These are phyloP conservation scores for Curvularia hawaiiensis DNA, from an alignment of 2,329 filamentous ascomycete species.

Conservation along the genomic window DNA sequence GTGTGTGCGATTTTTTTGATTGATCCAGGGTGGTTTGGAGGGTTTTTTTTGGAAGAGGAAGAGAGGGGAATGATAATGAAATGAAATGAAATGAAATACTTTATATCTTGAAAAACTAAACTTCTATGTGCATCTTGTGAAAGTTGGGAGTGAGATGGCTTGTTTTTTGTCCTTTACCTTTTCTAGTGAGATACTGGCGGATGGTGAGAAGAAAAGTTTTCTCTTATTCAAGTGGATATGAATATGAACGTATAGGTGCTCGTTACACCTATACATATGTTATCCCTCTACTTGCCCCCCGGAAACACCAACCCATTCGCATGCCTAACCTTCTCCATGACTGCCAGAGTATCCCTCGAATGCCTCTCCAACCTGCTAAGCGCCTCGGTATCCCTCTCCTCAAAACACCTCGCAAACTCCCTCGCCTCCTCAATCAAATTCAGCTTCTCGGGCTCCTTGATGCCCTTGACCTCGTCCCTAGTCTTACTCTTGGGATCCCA, in stretches of 20 bases:
- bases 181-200: too few species aligned
- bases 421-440: constrained; percentile 56
- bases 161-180: too few species aligned
- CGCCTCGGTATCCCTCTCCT: constrained; percentile 46
- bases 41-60: too few species aligned
- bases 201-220: neutral
- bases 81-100: neutral
- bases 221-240: neutral
- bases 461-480: constrained; percentile 47
- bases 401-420: constrained; percentile 53
- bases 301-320: constrained; percentile 52
- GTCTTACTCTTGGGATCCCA: constrained; percentile 52
- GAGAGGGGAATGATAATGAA: too few species aligned
- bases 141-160: neutral
- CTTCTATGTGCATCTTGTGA: neutral
- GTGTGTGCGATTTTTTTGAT: too few species aligned
- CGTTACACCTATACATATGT: neutral
- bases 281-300: constrained; percentile 21
- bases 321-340: constrained; percentile 52
- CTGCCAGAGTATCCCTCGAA: constrained; percentile 49
- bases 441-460: constrained; percentile 44
- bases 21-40: too few species aligned
- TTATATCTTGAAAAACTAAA: neutral
- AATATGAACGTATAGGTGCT: neutral
- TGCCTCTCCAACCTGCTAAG: constrained; percentile 48